Evolutionary conservation across 2,329 filamentous ascomycete species (phyloP), one percentile per base, ranked within the genome.

Genomic region (Aureobasidium sp.): DNA sequence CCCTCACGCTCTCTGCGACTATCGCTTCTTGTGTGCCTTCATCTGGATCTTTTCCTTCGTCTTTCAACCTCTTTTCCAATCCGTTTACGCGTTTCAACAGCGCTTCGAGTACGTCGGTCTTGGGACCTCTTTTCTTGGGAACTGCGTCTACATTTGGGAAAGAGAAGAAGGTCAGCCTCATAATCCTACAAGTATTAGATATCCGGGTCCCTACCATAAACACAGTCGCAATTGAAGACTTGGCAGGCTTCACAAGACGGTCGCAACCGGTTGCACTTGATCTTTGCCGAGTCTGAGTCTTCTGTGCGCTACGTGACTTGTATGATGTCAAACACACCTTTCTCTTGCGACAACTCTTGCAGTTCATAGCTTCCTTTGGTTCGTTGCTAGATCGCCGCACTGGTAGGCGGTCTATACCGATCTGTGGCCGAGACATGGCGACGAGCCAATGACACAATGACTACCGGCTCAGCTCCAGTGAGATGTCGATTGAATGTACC

Each of bases 361-460:
- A 97, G 79, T 97, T 97, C 94, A 97, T 97, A 40, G 92, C 93
- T 83, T 97, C 94, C 73, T 92, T 90, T 47, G 92, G 93, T 77
- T 96, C 92, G 73, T 88, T 91, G 78, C 86, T 90, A 79, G 89
- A 84, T 48, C 91, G 89, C 69, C 91, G 89, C 64, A 90, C 86
- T 31, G 92, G 91, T 70, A 95, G 82, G 68, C 93, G 89, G 80
- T 95, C 91, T 78, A 95, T 95, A 76, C 92, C 91, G 74, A 95
- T 90, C 82, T 93, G 91, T 33, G 91, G 91, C 73, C 93, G 88
- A 69, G 91, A 88, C 85, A 93, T 91, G 76, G 81, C 77, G 67
- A 71, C 68, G 51, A 27, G 38, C 33, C 58, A 40, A 61, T n/a
- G 58, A 51, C 36, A 61, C 59, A 62, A 51, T 62, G 36, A 53